Base-by-base conservation (phyloP, 768 basidiomycete species). In the Mycena indigotica region DNA sequence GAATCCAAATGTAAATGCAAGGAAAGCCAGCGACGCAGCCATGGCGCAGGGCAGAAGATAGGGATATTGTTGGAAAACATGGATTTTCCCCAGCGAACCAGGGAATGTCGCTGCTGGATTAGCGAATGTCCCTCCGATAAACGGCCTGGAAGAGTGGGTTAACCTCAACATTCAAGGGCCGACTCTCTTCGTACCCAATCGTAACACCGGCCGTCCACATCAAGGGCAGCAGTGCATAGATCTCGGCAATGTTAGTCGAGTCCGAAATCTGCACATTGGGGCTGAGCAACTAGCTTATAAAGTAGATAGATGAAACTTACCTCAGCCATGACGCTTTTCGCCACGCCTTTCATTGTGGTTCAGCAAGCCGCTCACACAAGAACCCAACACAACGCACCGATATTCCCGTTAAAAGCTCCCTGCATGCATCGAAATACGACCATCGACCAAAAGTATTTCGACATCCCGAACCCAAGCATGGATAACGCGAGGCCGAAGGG, bases 351-450 rank as follows among this genome's bases (percentile, higher is more conserved):
- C 26, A n/a, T 12, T 4, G n/a, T n/a, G n/a, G n/a, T n/a, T n/a
- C n/a, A n/a, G n/a, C n/a, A n/a, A 6, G 21, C 16, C 52, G 30
- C n/a, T 28, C 53, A 17, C 5, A 16, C 4, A 16, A 39, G n/a
- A 40, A 24, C 17, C 32, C 8, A 35, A 35, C 10, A 17, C 32
- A 17, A 39, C 60, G 32, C 29, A 65, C 77, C 76, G 39, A 76
- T 70, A 57, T 79, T 80, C 3, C 77, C 78, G 52, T 78, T 78
- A 48, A 75, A 72, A 4, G 69, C 65, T 35, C 74, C 74, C 38
- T 74, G 72, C 1, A 69, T 26, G 17, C 65, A 67, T 17, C 75
- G 63, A 29, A 67, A 69, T 2, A 68, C 54, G 1, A 73, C 67
- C 10, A 72, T 32, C 15, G 62, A 48, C 73, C 68, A 73, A 54